Evolutionary conservation across 2,329 filamentous ascomycete species (phyloP), one percentile per base, ranked within the genome.

Genomic region (Didymella keratinophila): DNA sequence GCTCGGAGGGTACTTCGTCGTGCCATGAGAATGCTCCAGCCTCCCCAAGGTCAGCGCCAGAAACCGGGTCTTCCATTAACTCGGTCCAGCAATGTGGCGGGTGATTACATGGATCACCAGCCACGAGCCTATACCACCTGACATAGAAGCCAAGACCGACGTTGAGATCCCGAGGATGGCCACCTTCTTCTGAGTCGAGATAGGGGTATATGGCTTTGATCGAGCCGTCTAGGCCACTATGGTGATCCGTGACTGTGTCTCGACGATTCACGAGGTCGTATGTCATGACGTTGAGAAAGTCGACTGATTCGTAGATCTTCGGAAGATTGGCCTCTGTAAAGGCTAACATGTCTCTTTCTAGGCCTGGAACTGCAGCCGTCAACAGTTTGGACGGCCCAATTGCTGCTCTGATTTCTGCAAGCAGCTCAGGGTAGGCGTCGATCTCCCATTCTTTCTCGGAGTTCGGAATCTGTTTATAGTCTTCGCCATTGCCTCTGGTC

Each of bases 201-300:
- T 91, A 91, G 27, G 81, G 80, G 47, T 86, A 77, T 37, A 91
- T 72, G 3, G 84, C 78, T 4, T 80, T 76, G 4, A 82, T 73
- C 0, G 87, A 87, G 8, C 78, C 82, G 14, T 78, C 68, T 5
- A 90, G 79, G n/a, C 86, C 85, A 44, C 83, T 87, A 70, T 90
- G 88, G 73, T 92, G 89, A 32, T 79, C 81, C 4, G 89, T 90
- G 10, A 79, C 70, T 42, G 76, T 86, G 76, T 91, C 86, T 36
- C 89, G 86, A 28, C 89, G 68, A 76, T 90, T 91, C 83, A 89
- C 88, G 43, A 92, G 71, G 69, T 92, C 89, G 71, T 91, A 91
- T 1, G 84, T 82, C 88, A 91, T 91, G 62, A 91, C 71, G 66
- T 91, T 91, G 68, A 91, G 80, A 68, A 87, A 89, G 70, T 91